phyloP scores from a whole-genome alignment of 2,329 filamentous ascomycete species.

The Aspergillus viridinutans region DNA sequence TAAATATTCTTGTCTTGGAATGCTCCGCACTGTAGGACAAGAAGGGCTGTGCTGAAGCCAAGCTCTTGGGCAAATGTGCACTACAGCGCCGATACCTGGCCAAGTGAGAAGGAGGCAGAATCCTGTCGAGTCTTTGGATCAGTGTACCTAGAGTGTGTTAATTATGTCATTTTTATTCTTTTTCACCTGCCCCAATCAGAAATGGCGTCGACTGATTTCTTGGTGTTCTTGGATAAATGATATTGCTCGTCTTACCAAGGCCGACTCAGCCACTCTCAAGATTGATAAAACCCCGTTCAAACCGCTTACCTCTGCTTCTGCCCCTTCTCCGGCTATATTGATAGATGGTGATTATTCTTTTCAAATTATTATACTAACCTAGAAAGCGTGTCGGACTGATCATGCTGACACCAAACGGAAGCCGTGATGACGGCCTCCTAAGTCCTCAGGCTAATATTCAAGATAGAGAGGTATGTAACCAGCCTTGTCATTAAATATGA shows the following conservation, averaged over 20 bases:
- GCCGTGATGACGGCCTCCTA: slow-evolving; percentile 7
- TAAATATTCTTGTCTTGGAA: neutral
- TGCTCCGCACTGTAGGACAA: neutral
- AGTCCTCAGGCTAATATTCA: slow-evolving; percentile 9
- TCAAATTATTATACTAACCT: slow-evolving; percentile 2
- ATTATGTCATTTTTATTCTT: neutral
- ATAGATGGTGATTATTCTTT: neutral
- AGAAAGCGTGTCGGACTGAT: slow-evolving; percentile 8
- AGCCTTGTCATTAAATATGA: neutral
- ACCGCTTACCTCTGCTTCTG: neutral
- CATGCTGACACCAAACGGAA: slow-evolving; percentile 14
- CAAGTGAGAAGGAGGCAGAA: neutral
- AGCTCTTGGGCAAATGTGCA: neutral
- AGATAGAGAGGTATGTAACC: slow-evolving; percentile 10
- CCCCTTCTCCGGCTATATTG: neutral
- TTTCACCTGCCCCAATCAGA: neutral
- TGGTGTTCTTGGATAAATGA: too few species aligned
- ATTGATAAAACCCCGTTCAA: neutral
- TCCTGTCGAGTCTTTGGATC: neutral
- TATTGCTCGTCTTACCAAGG: too few species aligned
- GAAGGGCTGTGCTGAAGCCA: neutral
- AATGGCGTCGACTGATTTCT: too few species aligned
- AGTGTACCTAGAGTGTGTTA: neutral
- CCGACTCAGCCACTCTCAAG: neutral
- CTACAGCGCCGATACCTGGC: too few species aligned